phyloP scores from a whole-genome alignment of 2,329 filamentous ascomycete species.

The Aspergillus clavatus region DNA sequence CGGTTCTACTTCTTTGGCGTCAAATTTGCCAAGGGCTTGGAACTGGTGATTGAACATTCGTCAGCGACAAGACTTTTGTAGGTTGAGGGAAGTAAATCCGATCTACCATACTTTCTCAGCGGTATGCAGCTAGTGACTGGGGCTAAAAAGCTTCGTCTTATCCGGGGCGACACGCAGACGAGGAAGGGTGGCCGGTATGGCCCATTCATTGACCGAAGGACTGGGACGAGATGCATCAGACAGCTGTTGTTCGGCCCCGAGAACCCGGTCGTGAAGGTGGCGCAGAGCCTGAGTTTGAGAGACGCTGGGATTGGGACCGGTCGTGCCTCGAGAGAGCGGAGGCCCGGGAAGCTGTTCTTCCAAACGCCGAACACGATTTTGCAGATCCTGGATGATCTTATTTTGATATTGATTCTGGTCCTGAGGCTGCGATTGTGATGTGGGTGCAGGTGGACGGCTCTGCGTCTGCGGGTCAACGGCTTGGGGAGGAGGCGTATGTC shows the following conservation, averaged over 20 bases:
- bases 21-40: constrained; percentile 4
- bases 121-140: constrained; percentile 7
- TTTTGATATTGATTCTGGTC: neutral
- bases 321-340: neutral
- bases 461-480: neutral
- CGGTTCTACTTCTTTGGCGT: constrained; percentile 7
- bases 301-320: neutral
- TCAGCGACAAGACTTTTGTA: neutral
- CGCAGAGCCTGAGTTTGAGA: neutral
- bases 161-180: constrained; percentile 2
- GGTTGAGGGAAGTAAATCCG: neutral
- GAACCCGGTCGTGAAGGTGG: neutral
- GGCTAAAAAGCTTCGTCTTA: constrained; percentile 6
- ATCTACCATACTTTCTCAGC: constrained; percentile 6
- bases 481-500: neutral
- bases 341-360: neutral
- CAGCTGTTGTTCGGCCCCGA: neutral
- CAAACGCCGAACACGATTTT: neutral
- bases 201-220: neutral
- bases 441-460: neutral
- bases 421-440: neutral
- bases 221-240: neutral
- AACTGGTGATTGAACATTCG: constrained; percentile 7
- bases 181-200: constrained; percentile 1
- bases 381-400: neutral